A percentile compares a stretch with the other conserved stretches of the same genome.
phyloP scores from a whole-genome alignment of 1,139 yeast genomes.

The Candida tropicalis region DNA sequence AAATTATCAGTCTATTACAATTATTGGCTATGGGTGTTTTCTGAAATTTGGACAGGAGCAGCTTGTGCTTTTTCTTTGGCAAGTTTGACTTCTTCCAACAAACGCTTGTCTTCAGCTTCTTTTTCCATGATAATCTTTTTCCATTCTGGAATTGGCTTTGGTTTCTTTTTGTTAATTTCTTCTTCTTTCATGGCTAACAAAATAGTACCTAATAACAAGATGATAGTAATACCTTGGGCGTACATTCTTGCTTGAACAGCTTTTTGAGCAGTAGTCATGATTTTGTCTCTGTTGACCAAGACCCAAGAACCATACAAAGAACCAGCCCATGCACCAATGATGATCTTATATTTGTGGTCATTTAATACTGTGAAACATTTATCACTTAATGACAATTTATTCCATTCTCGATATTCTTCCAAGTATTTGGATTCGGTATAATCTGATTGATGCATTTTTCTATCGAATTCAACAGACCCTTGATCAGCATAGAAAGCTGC shows the following conservation, averaged over 20 bases:
- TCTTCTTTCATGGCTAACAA: conserved; percentile 66
- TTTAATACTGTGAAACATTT: conserved; percentile 48
- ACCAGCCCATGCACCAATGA: conserved; percentile 83
- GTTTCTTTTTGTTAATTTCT: conserved; percentile 40
- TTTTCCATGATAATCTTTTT: conserved; percentile 29
- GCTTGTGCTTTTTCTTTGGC: conserved; percentile 1
- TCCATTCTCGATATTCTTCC: conserved; percentile 56
- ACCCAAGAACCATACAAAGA: conserved; percentile 86
- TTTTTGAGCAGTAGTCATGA: conserved; percentile 80
- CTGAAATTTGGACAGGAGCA: background rate
- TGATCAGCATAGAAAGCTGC: conserved; percentile 51
- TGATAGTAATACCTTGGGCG: conserved; percentile 81
- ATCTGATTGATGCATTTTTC: conserved; percentile 39
- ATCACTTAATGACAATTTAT: conserved; percentile 43
- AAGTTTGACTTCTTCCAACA: conserved; percentile 5
- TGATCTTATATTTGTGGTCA: conserved; percentile 72
- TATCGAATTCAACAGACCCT: conserved; percentile 52
- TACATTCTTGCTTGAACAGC: conserved; percentile 93
- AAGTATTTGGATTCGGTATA: conserved; percentile 35
- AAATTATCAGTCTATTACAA: background rate
- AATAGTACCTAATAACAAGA: conserved; percentile 63
- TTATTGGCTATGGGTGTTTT: background rate
- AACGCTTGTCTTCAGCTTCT: conserved; percentile 25
- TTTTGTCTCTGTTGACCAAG: conserved; percentile 71
- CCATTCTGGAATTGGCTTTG: conserved; percentile 46